Conservation (phyloP, 1,139 yeast genomes). For the Magnusiomyces ingens region DNA sequence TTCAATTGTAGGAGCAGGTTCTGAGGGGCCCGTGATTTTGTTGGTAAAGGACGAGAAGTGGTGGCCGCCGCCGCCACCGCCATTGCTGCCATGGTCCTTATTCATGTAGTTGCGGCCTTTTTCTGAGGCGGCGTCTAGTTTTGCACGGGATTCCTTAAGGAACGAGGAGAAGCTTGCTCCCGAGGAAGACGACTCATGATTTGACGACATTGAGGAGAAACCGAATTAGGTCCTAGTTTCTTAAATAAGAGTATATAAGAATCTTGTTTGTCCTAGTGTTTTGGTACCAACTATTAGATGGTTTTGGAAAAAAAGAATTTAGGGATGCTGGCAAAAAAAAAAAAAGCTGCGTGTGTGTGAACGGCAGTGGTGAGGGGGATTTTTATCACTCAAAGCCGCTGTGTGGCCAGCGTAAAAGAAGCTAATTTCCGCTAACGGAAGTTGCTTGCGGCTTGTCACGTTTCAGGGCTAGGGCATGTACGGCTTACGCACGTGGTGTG, state of each 20-base stretch:
- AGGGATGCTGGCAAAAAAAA: too few species aligned
- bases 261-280: neutral
- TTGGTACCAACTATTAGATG: neutral
- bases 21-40: neutral
- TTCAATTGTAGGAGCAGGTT: conserved; percentile 1
- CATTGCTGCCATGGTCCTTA: neutral
- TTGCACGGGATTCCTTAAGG: neutral
- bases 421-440: too few species aligned
- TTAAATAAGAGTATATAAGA: neutral
- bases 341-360: too few species aligned
- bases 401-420: too few species aligned
- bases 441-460: too few species aligned
- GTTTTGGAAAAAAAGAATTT: too few species aligned
- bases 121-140: neutral
- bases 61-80: neutral
- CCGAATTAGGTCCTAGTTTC: neutral
- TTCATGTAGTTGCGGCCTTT: conserved; percentile 3
- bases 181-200: neutral
- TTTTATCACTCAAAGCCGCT: too few species aligned
- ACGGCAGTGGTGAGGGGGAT: neutral
- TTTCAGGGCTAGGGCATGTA: too few species aligned
- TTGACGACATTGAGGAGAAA: neutral
- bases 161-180: neutral
- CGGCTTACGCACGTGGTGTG: too few species aligned
- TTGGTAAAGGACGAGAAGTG: neutral